Conservation (phyloP, 2,329 filamentous ascomycete genomes). For the Drechslerella dactyloides region DNA sequence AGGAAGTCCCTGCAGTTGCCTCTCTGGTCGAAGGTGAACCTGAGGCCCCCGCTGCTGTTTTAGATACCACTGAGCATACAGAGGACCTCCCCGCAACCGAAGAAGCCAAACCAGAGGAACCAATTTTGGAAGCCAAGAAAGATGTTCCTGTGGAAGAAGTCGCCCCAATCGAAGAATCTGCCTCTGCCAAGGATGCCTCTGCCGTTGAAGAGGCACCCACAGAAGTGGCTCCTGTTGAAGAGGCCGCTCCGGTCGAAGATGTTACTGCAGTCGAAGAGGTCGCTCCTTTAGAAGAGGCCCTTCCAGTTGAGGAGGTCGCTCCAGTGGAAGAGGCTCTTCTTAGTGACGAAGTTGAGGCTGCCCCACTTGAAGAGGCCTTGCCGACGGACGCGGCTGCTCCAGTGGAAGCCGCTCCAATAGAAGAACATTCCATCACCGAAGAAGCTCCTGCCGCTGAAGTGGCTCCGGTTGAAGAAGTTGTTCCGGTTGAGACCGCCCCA, state of each 20-base stretch:
- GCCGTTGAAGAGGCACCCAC: constrained; percentile 9
- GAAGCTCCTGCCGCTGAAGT: not conserved
- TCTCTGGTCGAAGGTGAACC: not conserved
- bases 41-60: constrained; percentile 9
- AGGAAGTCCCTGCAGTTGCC: not conserved
- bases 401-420: constrained; percentile 8
- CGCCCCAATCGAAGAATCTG: constrained; percentile 3
- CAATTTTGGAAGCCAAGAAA: not conserved
- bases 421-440: not conserved
- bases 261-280: constrained; percentile 3
- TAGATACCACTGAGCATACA: constrained; percentile 3
- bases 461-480: constrained; percentile 1
- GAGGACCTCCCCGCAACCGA: not conserved
- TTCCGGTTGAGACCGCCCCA: not conserved
- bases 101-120: constrained; percentile 19
- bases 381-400: too few relatives aligned
- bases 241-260: constrained; percentile 5
- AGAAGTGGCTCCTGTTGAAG: not conserved
- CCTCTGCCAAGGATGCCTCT: not conserved
- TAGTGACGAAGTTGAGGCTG: too few relatives aligned
- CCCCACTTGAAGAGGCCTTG: constrained; percentile 7
- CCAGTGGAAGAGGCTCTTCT: not conserved
- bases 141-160: constrained; percentile 10
- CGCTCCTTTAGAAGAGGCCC: constrained; percentile 8
- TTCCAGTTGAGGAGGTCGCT: constrained; percentile 12